A percentile compares a stretch with the other conserved stretches of the same genome.
phyloP scores from a whole-genome alignment of 768 basidiomycete genomes.

The Suillus subluteus region DNA sequence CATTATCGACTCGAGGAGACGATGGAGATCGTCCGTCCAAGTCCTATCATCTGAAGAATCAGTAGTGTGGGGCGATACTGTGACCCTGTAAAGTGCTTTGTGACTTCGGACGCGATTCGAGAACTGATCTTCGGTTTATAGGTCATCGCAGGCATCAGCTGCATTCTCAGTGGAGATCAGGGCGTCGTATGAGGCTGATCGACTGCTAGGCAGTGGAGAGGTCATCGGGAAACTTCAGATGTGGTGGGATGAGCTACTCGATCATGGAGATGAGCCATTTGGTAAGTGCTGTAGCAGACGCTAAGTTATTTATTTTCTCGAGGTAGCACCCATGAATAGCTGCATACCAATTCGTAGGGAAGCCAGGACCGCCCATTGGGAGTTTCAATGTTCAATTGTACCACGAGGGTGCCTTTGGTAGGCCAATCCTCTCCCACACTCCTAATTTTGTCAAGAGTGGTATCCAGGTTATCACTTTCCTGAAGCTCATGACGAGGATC shows the following conservation, averaged over 20 bases:
- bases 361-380: constrained; percentile 42
- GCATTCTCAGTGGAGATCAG: neutral
- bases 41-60: neutral
- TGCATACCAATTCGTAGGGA: constrained; percentile 46
- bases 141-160: neutral
- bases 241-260: neutral
- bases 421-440: constrained; percentile 43
- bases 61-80: neutral
- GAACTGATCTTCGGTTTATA: neutral
- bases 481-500: neutral
- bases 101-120: neutral
- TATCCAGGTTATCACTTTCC: neutral
- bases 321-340: neutral
- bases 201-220: neutral
- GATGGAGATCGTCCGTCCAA: no score
- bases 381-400: constrained; percentile 47
- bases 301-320: neutral
- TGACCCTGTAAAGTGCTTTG: neutral
- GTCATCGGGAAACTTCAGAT: neutral
- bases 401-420: constrained; percentile 44
- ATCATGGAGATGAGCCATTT: no score
- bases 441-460: constrained; percentile 12
- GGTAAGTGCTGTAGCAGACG: constrained; percentile 19
- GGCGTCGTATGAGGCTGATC: neutral
- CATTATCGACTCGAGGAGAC: no score